Evolutionary conservation across 192 early-diverging fungal species (phyloP).

Genomic region (Mortierella alpina): DNA sequence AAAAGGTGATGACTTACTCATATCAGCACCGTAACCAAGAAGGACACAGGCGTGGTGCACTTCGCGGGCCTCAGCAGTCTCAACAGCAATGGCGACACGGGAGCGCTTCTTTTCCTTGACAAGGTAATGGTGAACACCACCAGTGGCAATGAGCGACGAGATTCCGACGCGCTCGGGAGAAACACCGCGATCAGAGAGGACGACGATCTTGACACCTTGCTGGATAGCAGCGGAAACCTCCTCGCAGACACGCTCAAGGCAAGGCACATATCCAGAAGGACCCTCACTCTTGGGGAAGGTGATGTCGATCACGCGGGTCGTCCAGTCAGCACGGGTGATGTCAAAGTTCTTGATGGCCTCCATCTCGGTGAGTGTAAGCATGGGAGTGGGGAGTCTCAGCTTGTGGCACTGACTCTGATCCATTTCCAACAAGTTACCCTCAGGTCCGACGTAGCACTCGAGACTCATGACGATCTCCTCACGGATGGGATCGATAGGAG

Average conservation of each 20-base stretch:
- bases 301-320: conserved; percentile 84
- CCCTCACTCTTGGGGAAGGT: conserved; percentile 84
- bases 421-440: conserved; percentile 94
- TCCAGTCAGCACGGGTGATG: conserved; percentile 77
- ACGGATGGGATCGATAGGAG: conserved; percentile 99
- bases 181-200: conserved; percentile 83
- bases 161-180: conserved; percentile 78
- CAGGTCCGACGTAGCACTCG: conserved; percentile 92
- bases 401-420: conserved; percentile 81
- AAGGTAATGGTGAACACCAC: conserved; percentile 94
- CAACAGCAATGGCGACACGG: conserved; percentile 87
- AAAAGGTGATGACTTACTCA: conserved; percentile 53
- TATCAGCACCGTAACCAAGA: conserved; percentile 96
- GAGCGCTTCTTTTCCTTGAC: conserved; percentile 89
- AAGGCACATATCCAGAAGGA: conserved; percentile 76
- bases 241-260: conserved; percentile 89
- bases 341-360: conserved; percentile 81
- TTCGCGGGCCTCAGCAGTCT: conserved; percentile 95
- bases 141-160: conserved; percentile 87
- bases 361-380: conserved; percentile 87
- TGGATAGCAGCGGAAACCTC: conserved; percentile 87
- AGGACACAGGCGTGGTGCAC: conserved; percentile 96
- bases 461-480: conserved; percentile 98
- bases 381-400: conserved; percentile 85
- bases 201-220: conserved; percentile 81